Evolutionary conservation across 305 asterid genomes (phyloP).

Genomic region (Solanum hybrid): DNA sequence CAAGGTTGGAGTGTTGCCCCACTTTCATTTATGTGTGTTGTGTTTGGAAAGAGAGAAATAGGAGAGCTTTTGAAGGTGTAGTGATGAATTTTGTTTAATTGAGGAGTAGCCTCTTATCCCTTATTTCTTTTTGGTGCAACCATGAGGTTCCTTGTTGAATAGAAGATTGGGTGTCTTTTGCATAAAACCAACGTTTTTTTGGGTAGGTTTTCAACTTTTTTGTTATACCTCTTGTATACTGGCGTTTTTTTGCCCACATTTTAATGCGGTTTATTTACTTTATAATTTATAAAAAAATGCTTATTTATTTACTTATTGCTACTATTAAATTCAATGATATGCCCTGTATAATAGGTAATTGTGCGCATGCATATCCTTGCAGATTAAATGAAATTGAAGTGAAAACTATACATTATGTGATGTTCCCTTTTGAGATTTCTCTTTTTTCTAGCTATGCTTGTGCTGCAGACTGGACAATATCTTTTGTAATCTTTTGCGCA

Average conservation of each 20-base stretch:
- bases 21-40: neutral
- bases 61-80: neutral
- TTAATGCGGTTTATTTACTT: neutral
- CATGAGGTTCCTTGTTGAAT: neutral
- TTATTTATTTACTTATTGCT: neutral
- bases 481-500: conserved; percentile 20
- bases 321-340: neutral
- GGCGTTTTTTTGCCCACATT: neutral
- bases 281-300: neutral
- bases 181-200: neutral
- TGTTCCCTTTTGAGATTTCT: conserved; percentile 1
- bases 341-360: neutral
- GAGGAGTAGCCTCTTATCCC: neutral
- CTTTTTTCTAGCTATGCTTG: neutral
- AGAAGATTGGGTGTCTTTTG: neutral
- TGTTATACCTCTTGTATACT: neutral
- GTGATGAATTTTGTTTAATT: neutral
- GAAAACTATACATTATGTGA: neutral
- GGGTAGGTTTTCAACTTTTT: neutral
- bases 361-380: neutral
- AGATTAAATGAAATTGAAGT: neutral
- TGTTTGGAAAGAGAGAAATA: neutral
- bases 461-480: neutral
- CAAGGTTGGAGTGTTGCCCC: neutral
- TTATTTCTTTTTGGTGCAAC: neutral